Evolutionary conservation across 2,329 filamentous ascomycete species (phyloP), one percentile per base, ranked within the genome.

Genomic region (Trichoderma pleuroti): DNA sequence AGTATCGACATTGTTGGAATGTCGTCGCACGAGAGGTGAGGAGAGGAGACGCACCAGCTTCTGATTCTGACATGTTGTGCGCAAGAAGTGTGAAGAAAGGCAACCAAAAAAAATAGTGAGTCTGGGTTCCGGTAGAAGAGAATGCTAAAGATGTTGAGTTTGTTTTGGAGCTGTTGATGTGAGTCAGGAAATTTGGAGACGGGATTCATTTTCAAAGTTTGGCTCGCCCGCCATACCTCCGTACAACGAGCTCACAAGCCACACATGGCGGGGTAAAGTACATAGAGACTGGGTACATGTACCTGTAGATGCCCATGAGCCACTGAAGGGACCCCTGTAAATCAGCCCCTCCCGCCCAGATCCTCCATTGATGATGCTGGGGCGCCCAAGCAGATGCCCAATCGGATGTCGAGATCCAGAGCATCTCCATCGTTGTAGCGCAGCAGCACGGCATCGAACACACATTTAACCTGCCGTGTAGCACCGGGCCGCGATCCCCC

Each of bases 401-500:
- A 49, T 67, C n/a, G 16, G 52, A 67, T 39, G 56, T 60, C 39
- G 66, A 61, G 66, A 68, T 64, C 28, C 42, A 39, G 32, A 28
- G 39, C 60, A 42, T 52, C 42, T 30, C 32, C 59, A 34, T 54
- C 68, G 36, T 32, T 32, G 21, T 57, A 24, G 32, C 42, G 66
- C 46, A 64, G 42, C 28, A 28, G 36, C 34, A n/a, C 32, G 62
- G 32, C 67, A 49, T 62, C 24, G 32, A 64, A 64, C 36, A 34
- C 71, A 28, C 26, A 39, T 52, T 21, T 21, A 21, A 49, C 42
- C 42, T 57, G 39, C 28, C 34, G 39, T 68, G 12, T 24, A 21
- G 52, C 42, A 49, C 42, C 59, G 6, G 11, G n/a, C 57, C 52
- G 7, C 16, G 56, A 79, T 71, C 59, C 42, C 46, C 57, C 66